Base-by-base conservation (phyloP, 352 stramenopile species). In the Phytophthora agathidicida region DNA sequence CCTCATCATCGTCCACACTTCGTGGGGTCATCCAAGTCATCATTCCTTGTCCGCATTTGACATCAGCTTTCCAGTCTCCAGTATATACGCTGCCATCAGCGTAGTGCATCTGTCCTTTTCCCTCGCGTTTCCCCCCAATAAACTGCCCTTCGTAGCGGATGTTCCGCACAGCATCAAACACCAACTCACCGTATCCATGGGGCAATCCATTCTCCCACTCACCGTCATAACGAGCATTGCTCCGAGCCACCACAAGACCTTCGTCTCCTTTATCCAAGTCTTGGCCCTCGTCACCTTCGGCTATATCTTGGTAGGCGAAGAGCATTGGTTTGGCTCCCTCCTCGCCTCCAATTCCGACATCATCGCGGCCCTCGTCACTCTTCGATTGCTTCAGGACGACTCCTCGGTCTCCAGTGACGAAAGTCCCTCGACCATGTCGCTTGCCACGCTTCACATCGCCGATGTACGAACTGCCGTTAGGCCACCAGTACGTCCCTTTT, bases 391-490 rank as follows among this genome's bases (percentile, higher is more conserved):
- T 30, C 7, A 65, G 1, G 3, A 68, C 26, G 42, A 60, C 22
- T 0, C 75, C 77, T 3, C 51, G 62, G 17, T 64, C 63, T 35
- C 75, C 77, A 5, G 75, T 80, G 16, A 58, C 19, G 37, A 92
- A 93, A 22, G 80, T 70, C 1, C 86, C 91, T n/a, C 76, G 53
- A 7, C 91, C 91, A 43, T 97, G 73, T 16, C 89, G 85, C 11
- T 86, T 76, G 6, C 88, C 88, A 11, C 68, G 38, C 23, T 77
- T 56, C 0, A 97, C 77, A 7, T 88, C 67, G 7, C 91, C 91
- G 4, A 83, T 61, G 51, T 97, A 97, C 19, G 55, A 78, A 24
- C 73, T 93, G 1, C 88, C 89, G 61, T 97, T 90, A 1, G 83
- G 77, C 89, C 89, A 97, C 33, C 28, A 67, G 50, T 92, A 94